phyloP scores from a whole-genome alignment of 2,329 filamentous ascomycete species.

The Didymella keratinophila region DNA sequence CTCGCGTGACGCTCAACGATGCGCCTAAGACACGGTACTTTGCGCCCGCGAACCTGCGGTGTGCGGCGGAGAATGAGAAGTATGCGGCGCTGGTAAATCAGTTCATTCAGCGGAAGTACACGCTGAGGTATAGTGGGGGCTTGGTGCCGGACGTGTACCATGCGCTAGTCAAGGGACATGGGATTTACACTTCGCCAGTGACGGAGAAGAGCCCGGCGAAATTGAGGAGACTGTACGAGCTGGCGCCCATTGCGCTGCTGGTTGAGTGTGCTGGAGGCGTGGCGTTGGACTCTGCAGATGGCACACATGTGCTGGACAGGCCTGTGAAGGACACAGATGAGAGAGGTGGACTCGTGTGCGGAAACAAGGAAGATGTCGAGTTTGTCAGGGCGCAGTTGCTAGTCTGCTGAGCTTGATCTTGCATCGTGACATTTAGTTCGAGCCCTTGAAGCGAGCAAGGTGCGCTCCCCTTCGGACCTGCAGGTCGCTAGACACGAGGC shows the following conservation, averaged over 20 bases:
- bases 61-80: constrained; percentile 59
- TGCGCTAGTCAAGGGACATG: constrained; percentile 67
- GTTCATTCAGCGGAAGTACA: constrained; percentile 64
- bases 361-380: constrained; percentile 41
- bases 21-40: constrained; percentile 64
- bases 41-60: constrained; percentile 68
- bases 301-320: constrained; percentile 32
- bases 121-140: constrained; percentile 67
- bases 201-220: constrained; percentile 63
- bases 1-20: constrained; percentile 50
- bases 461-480: too few relatives aligned
- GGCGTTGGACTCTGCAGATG: constrained; percentile 60
- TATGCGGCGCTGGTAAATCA: constrained; percentile 61
- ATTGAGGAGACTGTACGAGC: constrained; percentile 66
- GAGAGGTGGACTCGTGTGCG: constrained; percentile 43
- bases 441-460: too few relatives aligned
- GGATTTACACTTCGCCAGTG: constrained; percentile 67
- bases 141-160: constrained; percentile 69
- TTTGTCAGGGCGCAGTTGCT: constrained; percentile 22
- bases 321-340: constrained; percentile 41
- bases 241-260: constrained; percentile 67
- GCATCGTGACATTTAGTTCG: too few relatives aligned
- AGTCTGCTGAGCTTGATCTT: too few relatives aligned
- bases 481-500: too few relatives aligned
- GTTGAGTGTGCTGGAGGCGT: constrained; percentile 67